Evolutionary conservation across 306 rosid genomes (phyloP), one percentile per base, ranked within the genome.

Genomic region (Fragaria ananassa): DNA sequence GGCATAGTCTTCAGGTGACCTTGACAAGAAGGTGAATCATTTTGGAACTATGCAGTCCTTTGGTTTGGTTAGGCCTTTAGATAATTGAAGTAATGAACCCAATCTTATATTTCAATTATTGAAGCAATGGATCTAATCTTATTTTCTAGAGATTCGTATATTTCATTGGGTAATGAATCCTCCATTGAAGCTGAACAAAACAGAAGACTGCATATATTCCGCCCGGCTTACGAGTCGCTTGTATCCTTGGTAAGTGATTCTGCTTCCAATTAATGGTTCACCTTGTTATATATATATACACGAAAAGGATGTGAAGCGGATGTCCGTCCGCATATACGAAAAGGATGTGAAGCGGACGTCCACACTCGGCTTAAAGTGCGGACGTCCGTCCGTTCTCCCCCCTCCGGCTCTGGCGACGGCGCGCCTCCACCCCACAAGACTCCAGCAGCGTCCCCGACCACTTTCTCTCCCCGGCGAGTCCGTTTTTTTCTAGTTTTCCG

Each of bases 1-100:
- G 99, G 99, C 99, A 96, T 23, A 96, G 91, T 86, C 96, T 96
- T 76, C 99, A 96, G 85, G 86, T 83, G 85, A 87, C 85, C 88
- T 89, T 92, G 86, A 96, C 94, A 81, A 96, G 71, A 85, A 85
- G 96, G 99, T 96, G 81, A 78, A 64, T 63, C 56, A 12, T 23
- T 65, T 81, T 53, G 51, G 68, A 70, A 72, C 56, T 79, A 8
- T 58, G 41, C 42, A 18, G 53, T 46, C 44, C 4, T 81, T 19
- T 51, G 68, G 56, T 62, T 66, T 51, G 68, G 56, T 62, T 66
- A 49, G 81, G 75, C 60, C 69, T 75, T 35, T 18, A 72, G 84
- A 65, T 66, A 69, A 60, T 50, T 80, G 68, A 79, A 72, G 75
- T 71, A 39, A 72, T 14, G 45, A 0, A 6, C 37, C 58, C 41